Evolutionary conservation across 2,329 filamentous ascomycete genomes (phyloP).

Genomic region (Raffaelea arxii): DNA sequence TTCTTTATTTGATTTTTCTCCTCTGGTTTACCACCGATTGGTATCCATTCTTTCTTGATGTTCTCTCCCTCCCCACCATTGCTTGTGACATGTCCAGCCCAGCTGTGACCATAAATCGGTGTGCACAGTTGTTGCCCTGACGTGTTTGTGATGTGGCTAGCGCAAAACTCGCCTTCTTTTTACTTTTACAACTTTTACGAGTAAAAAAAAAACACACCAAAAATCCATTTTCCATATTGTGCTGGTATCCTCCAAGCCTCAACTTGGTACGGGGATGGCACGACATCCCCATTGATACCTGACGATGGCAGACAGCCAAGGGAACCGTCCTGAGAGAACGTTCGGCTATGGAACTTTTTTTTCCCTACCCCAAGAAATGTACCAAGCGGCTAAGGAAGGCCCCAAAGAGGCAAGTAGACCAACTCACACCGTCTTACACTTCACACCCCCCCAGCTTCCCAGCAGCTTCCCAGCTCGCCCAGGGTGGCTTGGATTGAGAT

Average conservation of each 20-base stretch:
- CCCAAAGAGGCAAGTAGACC: too few species aligned
- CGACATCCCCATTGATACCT: conserved; percentile 4
- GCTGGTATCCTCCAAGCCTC: background rate
- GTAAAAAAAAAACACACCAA: too few species aligned
- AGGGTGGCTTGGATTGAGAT: background rate
- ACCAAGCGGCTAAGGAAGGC: too few species aligned
- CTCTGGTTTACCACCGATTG: too few species aligned
- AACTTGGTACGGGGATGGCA: background rate
- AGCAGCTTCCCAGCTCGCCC: background rate
- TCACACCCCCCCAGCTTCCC: too few species aligned
- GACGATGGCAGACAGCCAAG: conserved; percentile 2
- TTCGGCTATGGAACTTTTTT: too few species aligned
- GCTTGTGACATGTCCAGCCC: too few species aligned
- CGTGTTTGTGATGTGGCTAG: conserved; percentile 6
- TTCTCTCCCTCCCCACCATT: background rate
- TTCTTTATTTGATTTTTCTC: too few species aligned
- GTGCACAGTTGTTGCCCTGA: background rate
- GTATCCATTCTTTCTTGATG: background rate
- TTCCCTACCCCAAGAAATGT: too few species aligned
- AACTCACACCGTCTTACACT: too few species aligned
- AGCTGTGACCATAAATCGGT: too few species aligned
- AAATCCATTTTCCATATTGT: background rate
- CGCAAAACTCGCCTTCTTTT: background rate
- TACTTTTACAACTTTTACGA: background rate
- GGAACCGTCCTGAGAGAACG: background rate